A percentile compares a stretch with the other conserved stretches of the same genome.
phyloP scores from a whole-genome alignment of 768 basidiomycete genomes.

The Phylloporus arenicola region DNA sequence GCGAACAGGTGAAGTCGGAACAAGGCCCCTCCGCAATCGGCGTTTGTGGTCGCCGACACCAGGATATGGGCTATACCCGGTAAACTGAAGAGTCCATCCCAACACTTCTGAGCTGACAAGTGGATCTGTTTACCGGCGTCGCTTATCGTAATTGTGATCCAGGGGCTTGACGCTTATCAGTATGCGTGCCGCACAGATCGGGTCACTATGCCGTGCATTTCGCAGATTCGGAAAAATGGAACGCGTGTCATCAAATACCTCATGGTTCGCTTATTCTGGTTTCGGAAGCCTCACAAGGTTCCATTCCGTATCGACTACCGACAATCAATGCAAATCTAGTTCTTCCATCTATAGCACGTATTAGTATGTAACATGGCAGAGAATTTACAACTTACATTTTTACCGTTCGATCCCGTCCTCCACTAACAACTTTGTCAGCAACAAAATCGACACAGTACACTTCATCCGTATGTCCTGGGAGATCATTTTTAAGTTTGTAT shows the following conservation, averaged over 20 bases:
- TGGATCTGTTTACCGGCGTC: background rate
- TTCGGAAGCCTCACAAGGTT: background rate
- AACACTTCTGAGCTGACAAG: background rate
- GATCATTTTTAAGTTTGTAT: constrained; percentile 89
- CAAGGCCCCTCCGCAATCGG: background rate
- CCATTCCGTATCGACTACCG: background rate
- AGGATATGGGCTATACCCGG: background rate
- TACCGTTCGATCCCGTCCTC: constrained; percentile 85
- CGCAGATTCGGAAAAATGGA: background rate
- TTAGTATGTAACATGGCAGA: background rate
- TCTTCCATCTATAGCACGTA: constrained; percentile 24
- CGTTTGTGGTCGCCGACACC: background rate
- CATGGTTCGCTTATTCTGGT: background rate
- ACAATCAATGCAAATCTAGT: constrained; percentile 13
- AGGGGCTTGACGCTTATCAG: background rate
- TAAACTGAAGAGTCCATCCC: background rate
- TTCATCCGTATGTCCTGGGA: constrained; percentile 95
- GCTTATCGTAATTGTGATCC: background rate
- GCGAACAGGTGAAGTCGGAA: background rate
- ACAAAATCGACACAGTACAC: constrained; percentile 99
- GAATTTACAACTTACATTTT: constrained; percentile 68
- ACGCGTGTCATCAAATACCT: background rate
- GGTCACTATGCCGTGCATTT: background rate
- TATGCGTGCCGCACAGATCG: background rate
- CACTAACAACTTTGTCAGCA: constrained; percentile 97